Percentiles rank a stretch among this genome's conserved stretches.
These are phyloP conservation scores for Saccharum officinarum DNA, from an alignment of 176 grass and related monocot genomes.

Conservation along the genomic window DNA sequence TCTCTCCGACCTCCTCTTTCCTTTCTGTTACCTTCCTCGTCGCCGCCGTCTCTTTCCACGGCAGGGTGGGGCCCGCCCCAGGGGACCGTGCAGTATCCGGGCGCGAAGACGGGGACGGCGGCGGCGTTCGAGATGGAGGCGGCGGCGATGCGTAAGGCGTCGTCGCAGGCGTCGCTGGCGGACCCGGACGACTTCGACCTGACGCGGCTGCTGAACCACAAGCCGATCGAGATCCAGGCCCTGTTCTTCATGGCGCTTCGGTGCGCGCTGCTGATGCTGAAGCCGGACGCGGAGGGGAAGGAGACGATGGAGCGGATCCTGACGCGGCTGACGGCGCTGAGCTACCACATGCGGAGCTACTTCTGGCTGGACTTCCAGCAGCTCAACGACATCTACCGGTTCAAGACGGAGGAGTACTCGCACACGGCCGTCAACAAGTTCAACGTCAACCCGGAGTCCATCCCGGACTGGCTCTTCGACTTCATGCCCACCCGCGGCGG, in stretches of 20 bases:
- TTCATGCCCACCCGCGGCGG: conserved; percentile 89
- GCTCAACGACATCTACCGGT: conserved; percentile 84
- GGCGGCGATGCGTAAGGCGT: conserved; percentile 48
- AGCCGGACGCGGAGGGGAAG: conserved; percentile 68
- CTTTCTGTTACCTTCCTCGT: not conserved
- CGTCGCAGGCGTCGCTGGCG: conserved; percentile 58
- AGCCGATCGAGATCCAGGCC: conserved; percentile 92
- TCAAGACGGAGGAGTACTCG: conserved; percentile 95
- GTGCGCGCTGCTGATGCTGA: conserved; percentile 73
- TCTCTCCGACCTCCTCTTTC: not conserved
- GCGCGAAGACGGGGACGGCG: conserved; percentile 41
- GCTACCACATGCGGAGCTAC: conserved; percentile 88
- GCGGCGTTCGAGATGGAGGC: conserved; percentile 61
- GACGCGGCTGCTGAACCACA: conserved; percentile 65
- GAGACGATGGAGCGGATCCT: conserved; percentile 73
- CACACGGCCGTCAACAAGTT: conserved; percentile 99
- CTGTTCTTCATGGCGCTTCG: conserved; percentile 92
- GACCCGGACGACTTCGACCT: conserved; percentile 83
- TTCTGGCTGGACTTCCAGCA: conserved; percentile 94
- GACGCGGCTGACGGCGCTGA: conserved; percentile 81
- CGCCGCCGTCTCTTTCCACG: not conserved
- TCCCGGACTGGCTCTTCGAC: conserved; percentile 94
- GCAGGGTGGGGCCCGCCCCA: too few relatives aligned
- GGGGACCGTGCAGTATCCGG: not conserved
- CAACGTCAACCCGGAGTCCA: conserved; percentile 96